phyloP scores from a whole-genome alignment of 306 rosid species.

The Malus sieversii region DNA sequence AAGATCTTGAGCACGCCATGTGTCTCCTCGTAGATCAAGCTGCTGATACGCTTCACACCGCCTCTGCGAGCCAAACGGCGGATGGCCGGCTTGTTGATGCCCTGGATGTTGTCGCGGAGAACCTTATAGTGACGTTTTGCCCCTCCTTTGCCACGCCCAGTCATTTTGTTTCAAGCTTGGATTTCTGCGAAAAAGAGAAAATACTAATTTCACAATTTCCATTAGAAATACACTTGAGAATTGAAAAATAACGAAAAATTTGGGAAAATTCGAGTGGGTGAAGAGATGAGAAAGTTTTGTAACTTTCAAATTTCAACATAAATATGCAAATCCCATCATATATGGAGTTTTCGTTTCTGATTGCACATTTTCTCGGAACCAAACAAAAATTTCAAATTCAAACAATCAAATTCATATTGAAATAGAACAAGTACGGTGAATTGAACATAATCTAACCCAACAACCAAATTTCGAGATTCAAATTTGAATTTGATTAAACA shows the following conservation, averaged over 20 bases:
- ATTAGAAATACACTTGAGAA: not conserved
- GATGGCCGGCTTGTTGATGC: constrained; percentile 8
- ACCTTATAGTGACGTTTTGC: constrained; percentile 25
- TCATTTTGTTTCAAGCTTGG: not conserved
- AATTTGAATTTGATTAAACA: not conserved
- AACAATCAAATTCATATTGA: not conserved
- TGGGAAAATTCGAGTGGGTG: no score
- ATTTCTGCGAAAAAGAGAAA: not conserved
- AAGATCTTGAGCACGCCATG: constrained; percentile 22
- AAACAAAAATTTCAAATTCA: not conserved
- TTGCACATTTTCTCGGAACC: not conserved
- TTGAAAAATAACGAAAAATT: not conserved
- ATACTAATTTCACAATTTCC: not conserved
- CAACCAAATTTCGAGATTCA: not conserved
- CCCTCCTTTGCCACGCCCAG: constrained; percentile 24
- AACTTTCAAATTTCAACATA: not conserved
- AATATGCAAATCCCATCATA: not conserved
- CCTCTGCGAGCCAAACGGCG: constrained; percentile 13
- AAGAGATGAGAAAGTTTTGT: not conserved
- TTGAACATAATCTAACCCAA: not conserved
- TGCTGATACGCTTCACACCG: constrained; percentile 14
- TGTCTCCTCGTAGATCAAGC: constrained; percentile 14
- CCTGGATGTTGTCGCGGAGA: constrained; percentile 21
- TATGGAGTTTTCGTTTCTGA: not conserved
- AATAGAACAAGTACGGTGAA: not conserved